A percentile compares a stretch with the other conserved stretches of the same genome.
phyloP scores from a whole-genome alignment of 2,329 filamentous ascomycete species.

The Didymella segeticola region DNA sequence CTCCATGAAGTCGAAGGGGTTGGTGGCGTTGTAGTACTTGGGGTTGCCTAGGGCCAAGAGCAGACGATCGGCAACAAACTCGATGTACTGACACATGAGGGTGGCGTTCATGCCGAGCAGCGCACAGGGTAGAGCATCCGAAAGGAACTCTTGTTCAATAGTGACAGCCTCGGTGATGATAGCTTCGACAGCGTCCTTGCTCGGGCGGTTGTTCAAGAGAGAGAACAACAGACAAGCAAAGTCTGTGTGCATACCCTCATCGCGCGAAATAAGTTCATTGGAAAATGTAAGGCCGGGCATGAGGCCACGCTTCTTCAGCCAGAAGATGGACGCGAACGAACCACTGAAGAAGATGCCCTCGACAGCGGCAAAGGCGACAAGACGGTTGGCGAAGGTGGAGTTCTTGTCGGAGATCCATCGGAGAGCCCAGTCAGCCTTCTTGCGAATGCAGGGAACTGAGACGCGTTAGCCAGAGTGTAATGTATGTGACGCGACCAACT shows the following conservation, averaged over 20 bases:
- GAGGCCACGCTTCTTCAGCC: conserved; percentile 99
- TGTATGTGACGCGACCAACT: conserved; percentile 44
- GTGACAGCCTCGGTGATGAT: conserved; percentile 93
- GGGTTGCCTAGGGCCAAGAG: conserved; percentile 91
- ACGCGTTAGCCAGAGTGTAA: conserved; percentile 32
- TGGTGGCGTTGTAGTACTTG: conserved; percentile 89
- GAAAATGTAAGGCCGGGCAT: conserved; percentile 99
- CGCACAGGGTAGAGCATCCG: conserved; percentile 89
- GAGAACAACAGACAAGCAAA: conserved; percentile 98
- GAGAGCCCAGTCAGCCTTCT: conserved; percentile 98
- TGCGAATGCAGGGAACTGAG: conserved; percentile 90
- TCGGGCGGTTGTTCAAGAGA: conserved; percentile 91
- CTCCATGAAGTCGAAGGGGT: conserved; percentile 99
- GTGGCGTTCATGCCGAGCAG: conserved; percentile 97
- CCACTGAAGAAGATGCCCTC: conserved; percentile 99
- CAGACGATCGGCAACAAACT: conserved; percentile 97
- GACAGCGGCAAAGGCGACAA: conserved; percentile 95
- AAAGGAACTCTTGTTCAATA: conserved; percentile 98
- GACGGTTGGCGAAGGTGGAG: conserved; percentile 92
- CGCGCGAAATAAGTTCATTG: conserved; percentile 99
- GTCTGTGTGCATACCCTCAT: conserved; percentile 99
- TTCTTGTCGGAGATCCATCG: conserved; percentile 92
- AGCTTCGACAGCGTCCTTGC: conserved; percentile 77
- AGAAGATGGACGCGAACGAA: conserved; percentile 98
- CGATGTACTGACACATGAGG: conserved; percentile 99